Base-by-base conservation (phyloP, 495 filamentous ascomycete species). In the Aspergillus panamensis region DNA sequence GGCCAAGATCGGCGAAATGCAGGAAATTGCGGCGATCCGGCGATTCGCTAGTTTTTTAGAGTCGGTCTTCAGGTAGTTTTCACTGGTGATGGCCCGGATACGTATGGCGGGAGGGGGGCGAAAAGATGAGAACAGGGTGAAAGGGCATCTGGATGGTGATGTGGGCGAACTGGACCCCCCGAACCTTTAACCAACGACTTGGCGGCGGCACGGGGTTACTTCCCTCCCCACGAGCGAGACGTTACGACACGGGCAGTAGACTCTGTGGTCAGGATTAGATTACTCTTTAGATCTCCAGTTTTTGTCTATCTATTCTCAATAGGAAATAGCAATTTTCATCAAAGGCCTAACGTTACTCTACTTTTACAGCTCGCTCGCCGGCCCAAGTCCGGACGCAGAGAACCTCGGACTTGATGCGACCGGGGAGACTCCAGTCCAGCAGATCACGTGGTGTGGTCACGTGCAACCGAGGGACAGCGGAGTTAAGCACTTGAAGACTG, bases 331-430 rank as follows among this genome's bases (percentile, higher is more conserved):
- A 4, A 40, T 40, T 13, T 8, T n/a, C n/a, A n/a, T n/a, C n/a
- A n/a, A n/a, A n/a, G n/a, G n/a, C n/a, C n/a, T n/a, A n/a, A n/a
- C 35, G 35, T 39, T 10, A n/a, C 8, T 39, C 35, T 12, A n/a
- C n/a, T n/a, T n/a, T n/a, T n/a, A n/a, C n/a, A n/a, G n/a, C n/a
- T 39, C 35, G 35, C n/a, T 25, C 87, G 30, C 59, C 59, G 57
- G 53, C 66, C 51, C 52, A 74, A 74, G 70, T 74, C 72, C 72
- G 72, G 63, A 66, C 65, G 57, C 62, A 64, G 70, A 64, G 62
- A 57, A 30, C 29, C 60, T 72, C 71, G 71, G 71, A 74, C 71
- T 74, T 74, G 68, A 53, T 74, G 71, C 71, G 71, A 74, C 62
- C 69, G 69, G 66, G 69, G 69, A 74, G 69, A 25, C 25, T 25